Percentiles rank a stretch among this genome's conserved stretches.
Conservation (phyloP, 1,284 basidiomycete genomes). For the Boletus coffeatus region DNA sequence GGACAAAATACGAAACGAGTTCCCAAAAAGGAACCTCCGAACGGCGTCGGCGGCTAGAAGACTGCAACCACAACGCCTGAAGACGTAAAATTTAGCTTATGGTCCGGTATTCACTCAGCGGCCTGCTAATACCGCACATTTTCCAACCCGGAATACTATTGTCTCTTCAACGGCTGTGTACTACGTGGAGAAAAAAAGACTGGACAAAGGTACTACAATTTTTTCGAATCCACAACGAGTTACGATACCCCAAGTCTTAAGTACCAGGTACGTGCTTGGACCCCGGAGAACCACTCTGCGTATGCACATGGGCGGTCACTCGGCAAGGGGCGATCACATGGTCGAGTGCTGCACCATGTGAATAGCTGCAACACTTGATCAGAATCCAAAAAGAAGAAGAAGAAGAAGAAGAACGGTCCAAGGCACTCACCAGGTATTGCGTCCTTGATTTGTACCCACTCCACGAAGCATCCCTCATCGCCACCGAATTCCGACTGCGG, state of each 20-base stretch:
- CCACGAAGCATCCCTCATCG: conserved; percentile 7
- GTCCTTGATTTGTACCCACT: conserved; percentile 17
- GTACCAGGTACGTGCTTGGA: background rate
- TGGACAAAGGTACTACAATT: background rate
- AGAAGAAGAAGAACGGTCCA: background rate
- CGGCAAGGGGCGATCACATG: background rate
- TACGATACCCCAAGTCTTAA: background rate
- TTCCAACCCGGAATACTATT: background rate
- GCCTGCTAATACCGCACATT: background rate
- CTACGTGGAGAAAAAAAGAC: background rate
- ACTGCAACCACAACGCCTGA: background rate
- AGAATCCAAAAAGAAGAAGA: conserved; percentile 2
- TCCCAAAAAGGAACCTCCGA: too few species aligned
- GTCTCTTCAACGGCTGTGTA: background rate
- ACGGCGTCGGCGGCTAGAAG: too few species aligned
- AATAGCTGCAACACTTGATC: conserved; percentile 9
- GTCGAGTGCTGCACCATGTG: conserved; percentile 15
- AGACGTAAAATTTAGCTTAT: background rate
- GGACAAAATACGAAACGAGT: too few species aligned
- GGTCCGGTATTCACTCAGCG: background rate
- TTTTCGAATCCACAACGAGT: background rate
- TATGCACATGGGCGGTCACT: background rate
- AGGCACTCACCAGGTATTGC: conserved; percentile 9
- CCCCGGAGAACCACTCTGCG: background rate
- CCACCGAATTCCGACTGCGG: conserved; percentile 9